phyloP scores from a whole-genome alignment of 352 stramenopile genomes.

The Blastocystis sp. region DNA sequence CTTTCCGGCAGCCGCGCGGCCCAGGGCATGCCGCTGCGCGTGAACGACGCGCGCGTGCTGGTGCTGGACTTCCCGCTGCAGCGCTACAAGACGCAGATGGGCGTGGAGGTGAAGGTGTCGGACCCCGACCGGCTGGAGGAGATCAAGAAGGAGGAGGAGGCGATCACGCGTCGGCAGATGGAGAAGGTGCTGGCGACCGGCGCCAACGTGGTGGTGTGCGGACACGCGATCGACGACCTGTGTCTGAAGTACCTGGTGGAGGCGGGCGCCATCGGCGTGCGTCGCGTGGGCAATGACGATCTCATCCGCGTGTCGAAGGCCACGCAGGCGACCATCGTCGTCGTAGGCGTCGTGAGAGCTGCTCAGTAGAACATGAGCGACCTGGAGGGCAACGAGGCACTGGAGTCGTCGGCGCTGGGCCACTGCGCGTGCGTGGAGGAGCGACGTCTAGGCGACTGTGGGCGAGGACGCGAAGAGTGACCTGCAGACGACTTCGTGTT shows the following conservation, averaged over 20 bases:
- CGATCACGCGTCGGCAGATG: conserved; percentile 99
- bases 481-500: conserved; percentile 86
- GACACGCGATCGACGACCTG: conserved; percentile 97
- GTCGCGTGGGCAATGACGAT: conserved; percentile 93
- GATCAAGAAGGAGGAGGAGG: conserved; percentile 94
- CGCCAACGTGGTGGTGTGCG: conserved; percentile 96
- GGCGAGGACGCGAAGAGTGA: not conserved
- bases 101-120: conserved; percentile 70
- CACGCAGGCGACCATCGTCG: conserved; percentile 81
- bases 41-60: conserved; percentile 85
- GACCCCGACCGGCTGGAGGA: conserved; percentile 77
- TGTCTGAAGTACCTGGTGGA: conserved; percentile 99
- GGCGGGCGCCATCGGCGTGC: conserved; percentile 84
- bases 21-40: conserved; percentile 86
- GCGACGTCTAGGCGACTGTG: conserved; percentile 84
- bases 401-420: conserved; percentile 82
- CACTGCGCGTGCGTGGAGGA: conserved; percentile 81
- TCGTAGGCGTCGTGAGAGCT: not conserved
- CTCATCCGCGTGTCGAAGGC: conserved; percentile 92
- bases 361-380: conserved; percentile 87
- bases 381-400: conserved; percentile 91
- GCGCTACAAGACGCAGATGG: conserved; percentile 92
- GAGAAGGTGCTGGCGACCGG: conserved; percentile 93
- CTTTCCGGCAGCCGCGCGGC: conserved; percentile 89
- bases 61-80: conserved; percentile 96